phyloP scores from a whole-genome alignment of 352 stramenopile genomes.

The Pythium insidiosum region DNA sequence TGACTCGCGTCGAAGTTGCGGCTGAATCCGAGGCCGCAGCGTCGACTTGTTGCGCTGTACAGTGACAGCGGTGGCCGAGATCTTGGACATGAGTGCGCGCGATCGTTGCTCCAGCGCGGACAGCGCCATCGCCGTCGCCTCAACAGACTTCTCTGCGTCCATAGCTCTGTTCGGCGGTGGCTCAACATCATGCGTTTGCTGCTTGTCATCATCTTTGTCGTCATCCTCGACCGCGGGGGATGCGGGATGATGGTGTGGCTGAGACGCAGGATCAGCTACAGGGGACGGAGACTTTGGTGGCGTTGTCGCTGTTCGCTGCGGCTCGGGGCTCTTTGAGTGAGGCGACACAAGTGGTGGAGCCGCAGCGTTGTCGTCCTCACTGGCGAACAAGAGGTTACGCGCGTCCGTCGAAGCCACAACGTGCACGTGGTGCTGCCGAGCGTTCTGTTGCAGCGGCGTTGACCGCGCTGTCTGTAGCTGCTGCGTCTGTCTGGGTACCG shows the following conservation, averaged over 20 bases:
- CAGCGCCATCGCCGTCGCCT: neutral
- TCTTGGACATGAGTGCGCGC: neutral
- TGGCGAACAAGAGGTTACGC: neutral
- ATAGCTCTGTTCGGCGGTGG: neutral
- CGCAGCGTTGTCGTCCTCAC: neutral
- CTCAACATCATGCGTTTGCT: neutral
- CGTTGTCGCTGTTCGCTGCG: neutral
- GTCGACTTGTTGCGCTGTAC: no score
- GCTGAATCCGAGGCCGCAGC: no score
- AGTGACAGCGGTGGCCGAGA: no score
- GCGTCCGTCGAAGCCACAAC: constrained; percentile 4
- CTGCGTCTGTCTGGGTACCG: constrained; percentile 45
- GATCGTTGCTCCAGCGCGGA: constrained; percentile 5
- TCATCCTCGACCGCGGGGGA: no score
- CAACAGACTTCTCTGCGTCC: neutral
- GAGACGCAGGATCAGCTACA: no score
- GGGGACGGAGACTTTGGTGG: no score
- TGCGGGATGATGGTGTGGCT: no score
- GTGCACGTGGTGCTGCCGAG: neutral
- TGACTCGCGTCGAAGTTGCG: no score
- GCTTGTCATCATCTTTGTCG: neutral
- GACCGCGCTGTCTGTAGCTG: constrained; percentile 5
- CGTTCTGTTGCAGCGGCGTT: neutral
- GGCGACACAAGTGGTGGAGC: no score
- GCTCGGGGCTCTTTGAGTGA: neutral